phyloP scores from a whole-genome alignment of 192 early-diverging fungal genomes.

The Podila epigama region DNA sequence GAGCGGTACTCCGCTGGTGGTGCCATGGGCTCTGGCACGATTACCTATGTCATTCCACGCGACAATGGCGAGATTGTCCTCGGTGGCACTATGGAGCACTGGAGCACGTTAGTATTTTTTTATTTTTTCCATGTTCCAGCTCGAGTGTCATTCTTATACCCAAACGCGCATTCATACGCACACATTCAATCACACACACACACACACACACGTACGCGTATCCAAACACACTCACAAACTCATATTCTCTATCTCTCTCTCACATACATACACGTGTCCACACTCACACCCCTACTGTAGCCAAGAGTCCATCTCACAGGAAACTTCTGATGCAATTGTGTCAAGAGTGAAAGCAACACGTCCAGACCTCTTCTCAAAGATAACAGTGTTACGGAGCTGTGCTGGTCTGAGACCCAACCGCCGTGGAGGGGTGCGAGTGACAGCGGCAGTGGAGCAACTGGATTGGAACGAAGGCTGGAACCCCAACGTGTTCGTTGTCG shows the following conservation, averaged over 20 bases:
- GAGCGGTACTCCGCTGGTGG: conserved; percentile 49
- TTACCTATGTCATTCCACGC: conserved; percentile 79
- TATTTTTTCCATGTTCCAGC: not conserved
- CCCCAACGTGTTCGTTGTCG: conserved; percentile 37
- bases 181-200: not conserved
- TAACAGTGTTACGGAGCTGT: conserved; percentile 49
- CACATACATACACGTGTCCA: no score
- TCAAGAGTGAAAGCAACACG: conserved; percentile 39
- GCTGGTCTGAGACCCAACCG: conserved; percentile 66
- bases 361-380: conserved; percentile 54
- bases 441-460: conserved; percentile 51
- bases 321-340: conserved; percentile 56
- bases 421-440: conserved; percentile 59
- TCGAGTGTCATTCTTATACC: not conserved
- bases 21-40: conserved; percentile 39
- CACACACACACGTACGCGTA: no score
- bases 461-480: conserved; percentile 34
- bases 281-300: conserved; percentile 5
- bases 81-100: conserved; percentile 67
- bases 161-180: not conserved
- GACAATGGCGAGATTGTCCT: conserved; percentile 77
- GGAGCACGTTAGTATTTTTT: conserved; percentile 43
- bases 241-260: no score
- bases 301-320: conserved; percentile 28
- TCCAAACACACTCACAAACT: no score